phyloP scores from a whole-genome alignment of 768 basidiomycete species.

The Phylloporus sp. region DNA sequence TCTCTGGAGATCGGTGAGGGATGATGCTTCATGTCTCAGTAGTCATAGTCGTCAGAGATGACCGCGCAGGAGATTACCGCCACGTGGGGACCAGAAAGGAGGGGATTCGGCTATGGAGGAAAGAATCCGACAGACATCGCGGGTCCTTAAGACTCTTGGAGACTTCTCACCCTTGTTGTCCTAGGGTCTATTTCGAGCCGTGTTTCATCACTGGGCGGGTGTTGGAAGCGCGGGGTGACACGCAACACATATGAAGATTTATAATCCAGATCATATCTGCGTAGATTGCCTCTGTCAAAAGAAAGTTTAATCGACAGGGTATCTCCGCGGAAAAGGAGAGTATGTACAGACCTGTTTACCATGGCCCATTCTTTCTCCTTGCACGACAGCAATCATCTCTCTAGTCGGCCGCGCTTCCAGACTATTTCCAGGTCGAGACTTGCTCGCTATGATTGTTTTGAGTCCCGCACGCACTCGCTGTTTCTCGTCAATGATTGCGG shows the following conservation, averaged over 20 bases:
- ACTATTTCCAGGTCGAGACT: slow-evolving; percentile 51
- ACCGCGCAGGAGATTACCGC: background rate
- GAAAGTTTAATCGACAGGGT: slow-evolving; percentile 1
- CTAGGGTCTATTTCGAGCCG: background rate
- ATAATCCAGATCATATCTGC: slow-evolving; percentile 6
- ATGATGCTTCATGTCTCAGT: background rate
- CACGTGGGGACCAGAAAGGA: background rate
- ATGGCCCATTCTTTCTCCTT: slow-evolving; percentile 65
- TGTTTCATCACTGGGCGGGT: background rate
- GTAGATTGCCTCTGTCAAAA: slow-evolving; percentile 22
- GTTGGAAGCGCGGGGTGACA: no score
- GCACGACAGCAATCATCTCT: slow-evolving; percentile 71
- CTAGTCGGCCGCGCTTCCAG: slow-evolving; percentile 71
- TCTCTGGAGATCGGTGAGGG: background rate
- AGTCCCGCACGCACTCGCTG: slow-evolving; percentile 73
- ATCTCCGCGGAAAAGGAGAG: background rate
- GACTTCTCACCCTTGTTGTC: background rate
- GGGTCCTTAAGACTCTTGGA: background rate
- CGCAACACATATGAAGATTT: background rate
- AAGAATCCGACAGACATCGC: background rate
- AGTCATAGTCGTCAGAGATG: background rate
- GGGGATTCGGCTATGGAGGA: background rate
- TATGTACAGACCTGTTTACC: slow-evolving; percentile 63
- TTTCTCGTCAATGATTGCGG: slow-evolving; percentile 73
- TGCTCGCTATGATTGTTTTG: slow-evolving; percentile 65